Base-by-base conservation (phyloP, 2,329 filamentous ascomycete genomes). In the Sphaerulina populicola region DNA sequence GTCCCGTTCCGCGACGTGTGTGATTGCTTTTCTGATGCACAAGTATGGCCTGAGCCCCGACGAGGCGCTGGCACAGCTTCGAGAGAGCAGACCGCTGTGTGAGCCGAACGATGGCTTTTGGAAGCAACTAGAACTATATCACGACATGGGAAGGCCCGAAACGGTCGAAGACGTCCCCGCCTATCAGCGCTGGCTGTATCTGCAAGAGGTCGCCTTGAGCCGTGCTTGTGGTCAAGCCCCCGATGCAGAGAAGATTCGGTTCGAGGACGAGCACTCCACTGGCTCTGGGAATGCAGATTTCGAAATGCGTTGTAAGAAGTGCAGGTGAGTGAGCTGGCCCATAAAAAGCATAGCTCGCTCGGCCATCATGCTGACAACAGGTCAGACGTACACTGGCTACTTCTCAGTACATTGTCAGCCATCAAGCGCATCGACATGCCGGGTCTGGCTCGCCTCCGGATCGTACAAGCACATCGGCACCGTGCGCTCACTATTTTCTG, bases 101-200 rank as follows among this genome's bases (percentile, higher is more conserved):
- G 88, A 94, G 64, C 93, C 93, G 3, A 98, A 98, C 66, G 74
- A 81, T 30, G 91, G 90, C 27, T 98, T 98, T 75, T 89, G 91
- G 82, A 74, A 81, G 45, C 93, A 98, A 69, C 77, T 98, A 4
- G 77, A 85, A 59, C 74, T 97, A 48, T 98, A 91, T 75, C 85
- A 88, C 74, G 74, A 84, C 58, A 95, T 96, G 87, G 82, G 82
- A 42, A 91, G 84, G 59, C 87, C 90, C 1, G 78, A 74, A 18
- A 75, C 81, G 57, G 72, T 86, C 47, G 83, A 86, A 57, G 72
- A 75, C 8, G 78, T 89, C 42, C 85, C 88, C 1, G 71, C 78
- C 11, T 98, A 97, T 69, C 88, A 93, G 68, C 81, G 88, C 49
- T 88, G 83, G 82, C 68, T 85, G 6, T 87, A 84, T 62, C 74